These are phyloP conservation scores for Annulohypoxylon moriforme DNA, from an alignment of 495 filamentous ascomycete genomes.

Conservation along the genomic window DNA sequence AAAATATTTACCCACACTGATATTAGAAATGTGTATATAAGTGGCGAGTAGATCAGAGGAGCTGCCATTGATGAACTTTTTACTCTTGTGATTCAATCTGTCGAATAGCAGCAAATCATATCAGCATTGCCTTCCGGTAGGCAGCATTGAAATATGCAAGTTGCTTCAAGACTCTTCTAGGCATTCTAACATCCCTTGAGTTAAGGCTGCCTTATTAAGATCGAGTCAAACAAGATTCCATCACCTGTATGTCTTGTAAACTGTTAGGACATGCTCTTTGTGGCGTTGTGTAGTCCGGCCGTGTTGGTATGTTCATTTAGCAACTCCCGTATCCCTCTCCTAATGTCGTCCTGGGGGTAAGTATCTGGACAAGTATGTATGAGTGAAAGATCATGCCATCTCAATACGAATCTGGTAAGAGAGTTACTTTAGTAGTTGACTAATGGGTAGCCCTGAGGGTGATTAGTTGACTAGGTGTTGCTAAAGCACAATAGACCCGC, in stretches of 20 bases:
- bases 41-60: background rate
- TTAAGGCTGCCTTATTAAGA: background rate
- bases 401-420: slow-evolving; percentile 4
- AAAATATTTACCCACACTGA: background rate
- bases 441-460: background rate
- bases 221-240: background rate
- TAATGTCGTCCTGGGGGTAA: background rate
- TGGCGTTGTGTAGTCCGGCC: background rate
- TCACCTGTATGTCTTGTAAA: background rate
- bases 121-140: background rate
- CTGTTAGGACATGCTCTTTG: background rate
- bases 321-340: background rate
- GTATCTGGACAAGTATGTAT: background rate
- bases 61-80: background rate
- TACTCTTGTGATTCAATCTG: background rate
- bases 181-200: background rate
- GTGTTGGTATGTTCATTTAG: background rate
- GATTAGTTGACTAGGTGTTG: background rate
- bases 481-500: background rate
- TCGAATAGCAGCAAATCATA: background rate
- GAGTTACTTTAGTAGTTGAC: background rate
- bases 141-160: background rate
- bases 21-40: background rate
- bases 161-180: background rate
- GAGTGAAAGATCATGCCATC: slow-evolving; percentile 5